Percentiles rank a stretch among this genome's conserved stretches.
phyloP scores from a whole-genome alignment of 495 filamentous ascomycete genomes.

The Penicillium ucsense region DNA sequence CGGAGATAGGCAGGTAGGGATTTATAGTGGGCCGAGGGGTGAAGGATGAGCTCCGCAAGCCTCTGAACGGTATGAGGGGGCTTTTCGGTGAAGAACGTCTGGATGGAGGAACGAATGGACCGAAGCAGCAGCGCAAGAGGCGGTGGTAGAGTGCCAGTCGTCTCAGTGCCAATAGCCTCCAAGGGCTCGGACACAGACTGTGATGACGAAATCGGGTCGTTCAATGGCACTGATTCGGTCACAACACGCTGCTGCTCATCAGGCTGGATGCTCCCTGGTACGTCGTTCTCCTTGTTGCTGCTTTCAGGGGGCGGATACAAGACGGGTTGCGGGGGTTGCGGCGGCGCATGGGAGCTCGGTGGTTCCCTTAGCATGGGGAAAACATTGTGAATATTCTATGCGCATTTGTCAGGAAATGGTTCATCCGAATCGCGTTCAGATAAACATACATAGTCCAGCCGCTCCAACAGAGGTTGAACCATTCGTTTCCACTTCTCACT shows the following conservation, averaged over 20 bases:
- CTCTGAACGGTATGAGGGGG: conserved; percentile 93
- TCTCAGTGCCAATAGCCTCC: conserved; percentile 1
- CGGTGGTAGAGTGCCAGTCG: conserved; percentile 47
- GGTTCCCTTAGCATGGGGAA: conserved; percentile 40
- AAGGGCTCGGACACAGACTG: conserved; percentile 32
- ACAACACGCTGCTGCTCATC: conserved; percentile 20
- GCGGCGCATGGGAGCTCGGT: conserved; percentile 18
- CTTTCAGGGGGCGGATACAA: conserved; percentile 23
- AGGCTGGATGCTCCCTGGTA: conserved; percentile 23
- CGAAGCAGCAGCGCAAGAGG: conserved; percentile 52
- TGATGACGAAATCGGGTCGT: conserved; percentile 36
- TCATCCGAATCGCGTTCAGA: neutral
- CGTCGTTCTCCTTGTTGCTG: conserved; percentile 47
- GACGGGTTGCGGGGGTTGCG: conserved; percentile 17
- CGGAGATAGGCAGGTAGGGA: conserved; percentile 76
- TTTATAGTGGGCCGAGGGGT: conserved; percentile 67
- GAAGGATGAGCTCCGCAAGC: conserved; percentile 79
- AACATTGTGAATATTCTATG: conserved; percentile 42
- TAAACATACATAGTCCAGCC: conserved; percentile 42
- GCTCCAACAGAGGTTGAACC: conserved; percentile 39
- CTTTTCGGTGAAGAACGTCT: conserved; percentile 54
- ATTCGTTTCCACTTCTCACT: conserved; percentile 48
- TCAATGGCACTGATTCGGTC: conserved; percentile 24
- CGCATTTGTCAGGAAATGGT: conserved; percentile 2
- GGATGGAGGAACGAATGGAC: conserved; percentile 59